Evolutionary conservation across 2,329 filamentous ascomycete genomes (phyloP), one percentile per base, ranked within the genome.

Genomic region (Tolypocladium tundrense): DNA sequence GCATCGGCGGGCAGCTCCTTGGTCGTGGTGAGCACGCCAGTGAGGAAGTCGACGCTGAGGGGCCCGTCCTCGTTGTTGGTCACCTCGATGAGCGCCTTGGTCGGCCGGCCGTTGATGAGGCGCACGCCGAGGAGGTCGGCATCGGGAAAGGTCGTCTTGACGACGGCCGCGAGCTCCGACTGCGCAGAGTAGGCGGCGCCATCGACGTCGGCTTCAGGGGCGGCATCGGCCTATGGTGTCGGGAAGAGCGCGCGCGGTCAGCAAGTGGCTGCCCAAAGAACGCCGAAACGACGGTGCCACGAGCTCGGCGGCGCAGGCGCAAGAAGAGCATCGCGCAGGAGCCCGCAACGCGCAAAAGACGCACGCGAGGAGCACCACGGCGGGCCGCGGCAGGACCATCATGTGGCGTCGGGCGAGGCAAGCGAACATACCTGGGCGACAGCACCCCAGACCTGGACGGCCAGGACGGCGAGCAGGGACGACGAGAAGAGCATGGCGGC

Each of bases 41-140:
- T 87, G 52, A 97, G 75, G 66, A 95, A 82, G 70, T 86, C 81
- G 60, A 99, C 79, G 61, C 81, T 83, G 69, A 99, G 83, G 31
- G 91, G 82, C 56, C 80, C 79, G 14, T 83, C 79, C 76, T 99
- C 94, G 61, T 90, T 80, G 79, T 99, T 99, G 72, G 80, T 83
- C 71, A 99, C 80, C 68, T 91, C 86, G 66, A 99, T 77, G 57
- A 95, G 76, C 41, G 91, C 88, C 73, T 89, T 85, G 62, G 91
- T 96, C 48, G 91, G 85, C 64, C 88, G 87, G 69, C 91, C 91
- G 72, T 99, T 99, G 79, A 97, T 84, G 65, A 97, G 86, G 83
- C 96, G 96, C 66, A 97, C 86, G 67, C 93, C 94, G 66, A 97
- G 94, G 74, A 96, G 87, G 78, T 95, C 90, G 77, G 86, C 72